Percentiles rank a stretch among this genome's conserved stretches.
phyloP scores from a whole-genome alignment of 2,329 filamentous ascomycete species.

The Colletotrichum karsti region DNA sequence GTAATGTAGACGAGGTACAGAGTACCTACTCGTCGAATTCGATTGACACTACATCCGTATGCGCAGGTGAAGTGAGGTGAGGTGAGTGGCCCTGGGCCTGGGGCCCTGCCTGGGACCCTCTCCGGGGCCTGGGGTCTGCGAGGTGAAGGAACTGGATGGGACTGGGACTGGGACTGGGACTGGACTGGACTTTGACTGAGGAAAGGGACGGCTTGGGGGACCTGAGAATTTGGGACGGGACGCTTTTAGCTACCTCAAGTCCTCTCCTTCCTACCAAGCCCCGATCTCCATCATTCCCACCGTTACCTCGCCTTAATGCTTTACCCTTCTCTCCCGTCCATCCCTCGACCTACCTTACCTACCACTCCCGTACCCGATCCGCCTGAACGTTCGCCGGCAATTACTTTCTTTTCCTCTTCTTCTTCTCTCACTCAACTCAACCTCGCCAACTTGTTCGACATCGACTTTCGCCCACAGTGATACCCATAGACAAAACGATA shows the following conservation, averaged over 20 bases:
- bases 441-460: background rate
- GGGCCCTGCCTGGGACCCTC: too few species aligned
- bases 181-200: too few species aligned
- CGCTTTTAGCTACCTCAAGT: conserved; percentile 25
- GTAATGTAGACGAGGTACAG: background rate
- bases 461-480: background rate
- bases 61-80: too few species aligned
- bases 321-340: conserved; percentile 8
- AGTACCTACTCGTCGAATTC: background rate
- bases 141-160: too few species aligned
- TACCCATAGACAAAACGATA: background rate
- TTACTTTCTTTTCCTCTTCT: background rate
- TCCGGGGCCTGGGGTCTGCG: too few species aligned
- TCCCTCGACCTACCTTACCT: too few species aligned
- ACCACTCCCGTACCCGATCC: conserved; percentile 4
- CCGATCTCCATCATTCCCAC: conserved; percentile 17
- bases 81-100: too few species aligned
- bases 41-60: too few species aligned
- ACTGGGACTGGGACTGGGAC: too few species aligned
- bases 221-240: background rate
- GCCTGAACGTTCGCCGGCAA: background rate
- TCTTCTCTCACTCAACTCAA: background rate
- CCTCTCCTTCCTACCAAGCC: conserved; percentile 16
- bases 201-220: background rate
- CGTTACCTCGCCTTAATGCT: conserved; percentile 16